Percentiles rank a stretch among this genome's conserved stretches.
Evolutionary conservation across 2,329 filamentous ascomycete genomes (phyloP).

Genomic region (Xylogone sp.): DNA sequence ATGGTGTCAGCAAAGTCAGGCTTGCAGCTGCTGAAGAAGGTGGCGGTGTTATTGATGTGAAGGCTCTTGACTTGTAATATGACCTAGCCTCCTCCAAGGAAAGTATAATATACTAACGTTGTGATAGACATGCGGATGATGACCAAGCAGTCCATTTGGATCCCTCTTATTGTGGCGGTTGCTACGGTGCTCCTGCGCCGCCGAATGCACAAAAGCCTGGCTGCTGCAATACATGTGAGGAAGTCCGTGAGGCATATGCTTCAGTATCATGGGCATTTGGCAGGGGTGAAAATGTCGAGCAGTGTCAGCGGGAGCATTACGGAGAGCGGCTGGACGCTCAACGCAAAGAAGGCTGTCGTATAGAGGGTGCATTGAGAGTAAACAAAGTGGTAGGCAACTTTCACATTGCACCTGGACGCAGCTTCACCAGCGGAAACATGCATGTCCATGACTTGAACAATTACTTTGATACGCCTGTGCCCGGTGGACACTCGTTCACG

Average conservation of each 20-base stretch:
- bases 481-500: conserved; percentile 77
- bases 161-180: conserved; percentile 88
- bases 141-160: conserved; percentile 75
- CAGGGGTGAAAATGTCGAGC: conserved; percentile 85
- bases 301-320: conserved; percentile 94
- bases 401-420: conserved; percentile 93
- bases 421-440: conserved; percentile 94
- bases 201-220: conserved; percentile 69
- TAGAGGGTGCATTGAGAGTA: conserved; percentile 87
- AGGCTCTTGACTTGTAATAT: conserved; percentile 64
- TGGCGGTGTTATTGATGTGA: conserved; percentile 68
- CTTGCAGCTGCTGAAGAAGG: conserved; percentile 70
- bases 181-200: conserved; percentile 81
- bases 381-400: conserved; percentile 99
- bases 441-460: conserved; percentile 97
- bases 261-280: conserved; percentile 90
- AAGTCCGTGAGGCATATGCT: conserved; percentile 93
- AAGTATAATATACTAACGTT: conserved; percentile 8
- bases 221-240: conserved; percentile 96
- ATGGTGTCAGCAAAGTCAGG: conserved; percentile 89
- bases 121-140: conserved; percentile 58
- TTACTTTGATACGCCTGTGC: conserved; percentile 74
- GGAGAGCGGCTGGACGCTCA: conserved; percentile 83
- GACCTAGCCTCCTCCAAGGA: conserved; percentile 25
- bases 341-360: conserved; percentile 86